Base-by-base conservation (phyloP, 768 basidiomycete species). In the Phaeotremella fagi region DNA sequence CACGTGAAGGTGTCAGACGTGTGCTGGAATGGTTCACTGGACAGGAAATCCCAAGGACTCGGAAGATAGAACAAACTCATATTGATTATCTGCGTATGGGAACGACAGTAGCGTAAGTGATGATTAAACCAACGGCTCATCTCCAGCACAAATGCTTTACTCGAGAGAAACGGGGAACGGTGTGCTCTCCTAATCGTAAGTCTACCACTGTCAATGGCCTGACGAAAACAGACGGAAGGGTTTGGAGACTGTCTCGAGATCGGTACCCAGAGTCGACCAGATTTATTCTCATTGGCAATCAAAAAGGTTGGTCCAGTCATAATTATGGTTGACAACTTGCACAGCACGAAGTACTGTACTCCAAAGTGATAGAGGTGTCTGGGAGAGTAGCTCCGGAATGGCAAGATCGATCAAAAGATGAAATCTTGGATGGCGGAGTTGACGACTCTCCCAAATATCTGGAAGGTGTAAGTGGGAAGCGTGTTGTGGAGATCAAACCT, bases 201-300 rank as follows among this genome's bases (percentile, higher is more conserved):
- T 50, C 15, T 36, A 16, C 12, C n/a, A 24, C 12, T 20, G 12
- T 12, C 42, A 18, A 18, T 24, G 42, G 20, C 9, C 23, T 43
- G 42, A n/a, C 16, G 20, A 43, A 7, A 16, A 5, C 24, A 26
- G 20, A 55, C 57, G 14, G 36, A 45, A 48, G 49, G 56, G 18
- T 51, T 54, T 43, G 38, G 64, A 70, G 90, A 92, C 72, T 82
- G 91, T 11, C 80, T 95, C 9, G 79, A 87, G 31, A 94, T 95
- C 52, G 89, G 89, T 4, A 94, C 90, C 71, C 92, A 95, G 71
- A 85, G 88, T 16, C 86, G 90, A 15, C 90, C 92, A 2, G 84
- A 81, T 66, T 91, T 95, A 60, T 95, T 97, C 64, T 90, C 92
- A 72, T 80, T 97, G 22, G 87, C 92, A 63, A 91, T 95, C 68